Conservation (phyloP, 1,284 basidiomycete species). For the Wallemia ichthyophaga region DNA sequence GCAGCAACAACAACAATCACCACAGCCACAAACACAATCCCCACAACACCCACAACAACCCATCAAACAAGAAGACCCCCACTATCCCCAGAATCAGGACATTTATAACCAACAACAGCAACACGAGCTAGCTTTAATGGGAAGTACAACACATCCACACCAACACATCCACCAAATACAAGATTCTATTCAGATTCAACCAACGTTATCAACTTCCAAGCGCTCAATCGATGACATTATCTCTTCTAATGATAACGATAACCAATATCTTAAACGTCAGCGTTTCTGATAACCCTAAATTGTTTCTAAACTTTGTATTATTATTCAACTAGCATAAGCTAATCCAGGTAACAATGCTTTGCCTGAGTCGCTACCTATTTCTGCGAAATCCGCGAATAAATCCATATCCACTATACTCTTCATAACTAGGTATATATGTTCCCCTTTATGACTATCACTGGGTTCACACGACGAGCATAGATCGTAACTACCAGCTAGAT, state of each 20-base stretch:
- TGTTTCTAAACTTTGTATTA: not conserved
- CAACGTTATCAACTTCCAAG: not conserved
- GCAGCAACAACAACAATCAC: not conserved
- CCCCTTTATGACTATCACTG: not conserved
- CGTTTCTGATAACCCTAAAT: not conserved
- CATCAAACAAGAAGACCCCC: no score
- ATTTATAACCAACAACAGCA: no score
- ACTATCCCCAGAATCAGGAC: no score
- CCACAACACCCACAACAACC: no score
- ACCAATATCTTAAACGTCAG: not conserved
- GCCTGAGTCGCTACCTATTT: not conserved
- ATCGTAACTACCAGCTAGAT: constrained; percentile 1
- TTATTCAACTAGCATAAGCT: not conserved
- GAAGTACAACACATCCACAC: not conserved
- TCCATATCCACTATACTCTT: not conserved
- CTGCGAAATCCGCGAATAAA: not conserved
- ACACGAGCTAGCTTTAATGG: no score
- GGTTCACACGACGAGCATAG: not conserved
- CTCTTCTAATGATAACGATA: not conserved
- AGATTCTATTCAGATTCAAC: not conserved
- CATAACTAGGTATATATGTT: not conserved
- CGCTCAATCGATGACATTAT: not conserved
- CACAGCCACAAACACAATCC: not conserved
- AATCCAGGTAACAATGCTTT: not conserved
- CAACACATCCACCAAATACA: not conserved